Evolutionary conservation across 1,284 basidiomycete species (phyloP), one percentile per base, ranked within the genome.

Genomic region (Hortiboletus rubellus): DNA sequence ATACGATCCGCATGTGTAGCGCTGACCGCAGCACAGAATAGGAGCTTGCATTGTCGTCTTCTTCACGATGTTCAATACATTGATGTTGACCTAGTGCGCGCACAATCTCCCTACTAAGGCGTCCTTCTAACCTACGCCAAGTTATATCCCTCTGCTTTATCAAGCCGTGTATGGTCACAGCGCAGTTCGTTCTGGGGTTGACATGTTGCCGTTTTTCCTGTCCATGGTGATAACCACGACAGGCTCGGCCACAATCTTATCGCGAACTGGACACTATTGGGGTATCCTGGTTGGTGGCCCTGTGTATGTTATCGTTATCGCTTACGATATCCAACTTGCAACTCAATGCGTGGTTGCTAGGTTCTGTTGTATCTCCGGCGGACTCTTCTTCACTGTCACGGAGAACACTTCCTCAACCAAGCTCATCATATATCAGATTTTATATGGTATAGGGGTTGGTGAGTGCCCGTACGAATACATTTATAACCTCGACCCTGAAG

Each of bases 361-460:
- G 17, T 52, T 63, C 22, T 61, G 58, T 8, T 60, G 46, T 12
- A 38, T 58, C 18, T 59, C 50, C 9, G 58, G 62, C 12, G 61
- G 55, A 33, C 46, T 63, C 8, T 22, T 63, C 18, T 61, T 51
- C 51, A 55, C 53, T 14, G 34, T 52, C 5, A 57, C 52, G 9
- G 58, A 55, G 34, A 54, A 37, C 24, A 63, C 61, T n/a, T 55
- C 61, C 27, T n/a, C 37, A 5, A 18, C 18, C 10, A 52, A 44
- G 24, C 53, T 63, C 18, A 36, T 53, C 30, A 38, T 60, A 22
- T 63, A 57, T 37, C 61, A 63, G 31, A 44, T 60, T 45, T 18
- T 63, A 15, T 63, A 53, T 37, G 61, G 58, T 15, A 51, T 60
- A 2, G 60, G 61, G 8, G 45, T 59, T 27, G 61, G 61, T 62